phyloP scores from a whole-genome alignment of 192 early-diverging fungal species.

The Borealophlyctis nickersoniae region DNA sequence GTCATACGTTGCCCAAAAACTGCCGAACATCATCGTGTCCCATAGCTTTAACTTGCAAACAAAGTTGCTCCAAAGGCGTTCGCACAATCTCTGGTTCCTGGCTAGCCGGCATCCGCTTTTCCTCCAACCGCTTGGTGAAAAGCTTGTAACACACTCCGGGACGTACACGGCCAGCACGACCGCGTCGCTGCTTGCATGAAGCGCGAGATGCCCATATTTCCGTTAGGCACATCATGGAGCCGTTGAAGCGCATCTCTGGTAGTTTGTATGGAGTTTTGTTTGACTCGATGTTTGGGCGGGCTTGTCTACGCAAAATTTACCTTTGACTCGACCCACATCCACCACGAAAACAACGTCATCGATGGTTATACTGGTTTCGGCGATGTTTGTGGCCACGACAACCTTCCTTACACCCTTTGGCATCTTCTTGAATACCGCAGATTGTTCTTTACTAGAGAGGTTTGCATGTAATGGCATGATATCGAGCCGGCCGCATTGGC shows the following conservation, averaged over 20 bases:
- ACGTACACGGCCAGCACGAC: slow-evolving; percentile 81
- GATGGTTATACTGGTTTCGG: slow-evolving; percentile 71
- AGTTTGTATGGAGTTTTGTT: too few species aligned
- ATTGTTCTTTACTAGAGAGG: slow-evolving; percentile 52
- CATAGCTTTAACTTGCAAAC: slow-evolving; percentile 61
- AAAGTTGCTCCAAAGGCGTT: slow-evolving; percentile 80
- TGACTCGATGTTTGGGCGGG: too few species aligned
- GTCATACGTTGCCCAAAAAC: slow-evolving; percentile 40
- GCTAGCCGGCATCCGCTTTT: slow-evolving; percentile 41
- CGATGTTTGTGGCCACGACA: slow-evolving; percentile 80
- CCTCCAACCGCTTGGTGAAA: slow-evolving; percentile 31
- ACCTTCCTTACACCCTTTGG: slow-evolving; percentile 59
- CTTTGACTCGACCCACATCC: slow-evolving; percentile 74
- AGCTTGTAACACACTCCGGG: slow-evolving; percentile 69
- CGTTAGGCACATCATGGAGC: slow-evolving; percentile 37
- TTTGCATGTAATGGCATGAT: slow-evolving; percentile 64
- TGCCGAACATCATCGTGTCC: slow-evolving; percentile 26
- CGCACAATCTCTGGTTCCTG: slow-evolving; percentile 77
- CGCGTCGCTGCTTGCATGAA: slow-evolving; percentile 67
- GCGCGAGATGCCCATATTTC: slow-evolving; percentile 69
- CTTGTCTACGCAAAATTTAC: slow-evolving; percentile 21
- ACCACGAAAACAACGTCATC: slow-evolving; percentile 76
- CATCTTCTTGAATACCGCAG: slow-evolving; percentile 57
- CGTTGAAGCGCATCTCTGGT: slow-evolving; percentile 51
- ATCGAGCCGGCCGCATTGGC: slow-evolving; percentile 6